These are phyloP conservation scores for Aspergillus pseudoterreus DNA, from an alignment of 2,329 filamentous ascomycete genomes.

Conservation along the genomic window DNA sequence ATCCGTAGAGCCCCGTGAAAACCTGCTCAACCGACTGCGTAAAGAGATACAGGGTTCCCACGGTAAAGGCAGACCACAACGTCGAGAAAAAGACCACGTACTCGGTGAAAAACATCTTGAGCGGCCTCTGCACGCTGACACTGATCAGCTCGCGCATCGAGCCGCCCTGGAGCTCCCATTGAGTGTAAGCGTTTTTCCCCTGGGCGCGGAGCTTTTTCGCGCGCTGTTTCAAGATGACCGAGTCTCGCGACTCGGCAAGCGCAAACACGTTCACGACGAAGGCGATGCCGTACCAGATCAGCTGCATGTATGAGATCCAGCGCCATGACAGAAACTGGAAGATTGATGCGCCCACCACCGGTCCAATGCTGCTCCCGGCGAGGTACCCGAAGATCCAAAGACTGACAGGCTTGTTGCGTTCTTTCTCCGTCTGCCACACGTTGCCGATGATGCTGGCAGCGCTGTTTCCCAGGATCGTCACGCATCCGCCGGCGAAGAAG, in stretches of 20 bases:
- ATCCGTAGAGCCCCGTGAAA: slow-evolving; percentile 30
- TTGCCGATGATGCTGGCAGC: slow-evolving; percentile 27
- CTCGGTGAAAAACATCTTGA: slow-evolving; percentile 37
- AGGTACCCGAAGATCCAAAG: slow-evolving; percentile 41
- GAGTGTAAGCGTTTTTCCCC: slow-evolving; percentile 23
- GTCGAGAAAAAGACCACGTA: slow-evolving; percentile 41
- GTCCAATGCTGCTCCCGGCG: slow-evolving; percentile 40
- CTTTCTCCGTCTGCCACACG: slow-evolving; percentile 27
- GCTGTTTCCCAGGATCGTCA: slow-evolving; percentile 38
- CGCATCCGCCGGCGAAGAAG: slow-evolving; percentile 41
- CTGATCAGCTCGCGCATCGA: slow-evolving; percentile 24
- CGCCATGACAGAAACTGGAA: slow-evolving; percentile 19
- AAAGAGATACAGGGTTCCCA: slow-evolving; percentile 42
- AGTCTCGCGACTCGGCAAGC: slow-evolving; percentile 38
- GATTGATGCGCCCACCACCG: slow-evolving; percentile 41
- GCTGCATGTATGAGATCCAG: slow-evolving; percentile 43
- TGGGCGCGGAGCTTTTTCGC: slow-evolving; percentile 32
- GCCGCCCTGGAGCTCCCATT: slow-evolving; percentile 35
- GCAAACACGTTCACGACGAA: slow-evolving; percentile 38
- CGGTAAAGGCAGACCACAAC: slow-evolving; percentile 42
- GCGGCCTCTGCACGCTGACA: slow-evolving; percentile 33
- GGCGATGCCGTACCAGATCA: slow-evolving; percentile 33
- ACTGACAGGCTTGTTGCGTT: slow-evolving; percentile 37
- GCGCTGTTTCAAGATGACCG: slow-evolving; percentile 36
- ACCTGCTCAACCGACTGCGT: slow-evolving; percentile 41